These are phyloP conservation scores for Dipteronia sinensis DNA, from an alignment of 345 rosid species.

Conservation along the genomic window DNA sequence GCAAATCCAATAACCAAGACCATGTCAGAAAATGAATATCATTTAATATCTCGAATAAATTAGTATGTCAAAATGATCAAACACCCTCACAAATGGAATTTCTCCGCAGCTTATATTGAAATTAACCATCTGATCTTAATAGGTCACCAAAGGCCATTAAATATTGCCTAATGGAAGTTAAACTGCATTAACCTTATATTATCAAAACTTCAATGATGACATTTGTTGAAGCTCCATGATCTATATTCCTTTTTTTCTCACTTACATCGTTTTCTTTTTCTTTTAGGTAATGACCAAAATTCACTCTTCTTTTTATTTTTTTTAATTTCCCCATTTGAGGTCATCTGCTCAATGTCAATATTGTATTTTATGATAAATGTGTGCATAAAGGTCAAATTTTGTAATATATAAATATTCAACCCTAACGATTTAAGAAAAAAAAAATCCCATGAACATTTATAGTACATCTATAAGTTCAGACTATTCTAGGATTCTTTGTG, in stretches of 20 bases:
- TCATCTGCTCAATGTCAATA: conserved; percentile 25
- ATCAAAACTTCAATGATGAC: not conserved
- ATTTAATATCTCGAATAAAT: not conserved
- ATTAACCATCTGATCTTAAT: not conserved
- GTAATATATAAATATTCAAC: conserved; percentile 7
- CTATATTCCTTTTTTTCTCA: not conserved
- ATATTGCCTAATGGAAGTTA: conserved; percentile 20
- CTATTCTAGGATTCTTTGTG: conserved; percentile 63
- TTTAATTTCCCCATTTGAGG: not conserved
- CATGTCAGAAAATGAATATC: not conserved
- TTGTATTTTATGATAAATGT: conserved; percentile 16
- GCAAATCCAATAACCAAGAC: too few species aligned
- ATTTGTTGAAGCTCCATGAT: conserved; percentile 7
- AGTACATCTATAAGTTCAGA: not conserved
- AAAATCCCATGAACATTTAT: too few species aligned
- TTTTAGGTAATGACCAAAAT: conserved; percentile 58
- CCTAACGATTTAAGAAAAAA: not conserved
- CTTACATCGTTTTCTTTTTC: conserved; percentile 26
- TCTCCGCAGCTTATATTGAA: conserved; percentile 26
- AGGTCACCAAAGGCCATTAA: not conserved
- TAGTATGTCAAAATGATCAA: conserved; percentile 5
- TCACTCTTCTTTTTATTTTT: not conserved
- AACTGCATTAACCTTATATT: conserved; percentile 16
- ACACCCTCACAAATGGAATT: not conserved
- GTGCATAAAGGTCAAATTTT: conserved; percentile 33